Evolutionary conservation across 768 basidiomycete species (phyloP), one percentile per base, ranked within the genome.

Genomic region (Calocybe cyanea): DNA sequence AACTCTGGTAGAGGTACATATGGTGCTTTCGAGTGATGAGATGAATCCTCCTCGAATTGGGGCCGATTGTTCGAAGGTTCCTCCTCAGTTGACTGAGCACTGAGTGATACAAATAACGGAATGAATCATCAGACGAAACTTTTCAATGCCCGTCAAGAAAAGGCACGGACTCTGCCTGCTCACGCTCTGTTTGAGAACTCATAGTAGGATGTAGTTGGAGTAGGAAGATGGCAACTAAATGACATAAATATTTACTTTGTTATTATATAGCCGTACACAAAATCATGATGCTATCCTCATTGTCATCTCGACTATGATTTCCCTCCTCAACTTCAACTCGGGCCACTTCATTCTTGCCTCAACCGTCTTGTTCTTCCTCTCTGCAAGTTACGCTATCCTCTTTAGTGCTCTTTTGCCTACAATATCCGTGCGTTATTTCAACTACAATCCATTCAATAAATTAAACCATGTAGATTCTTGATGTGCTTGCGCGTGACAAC

Each of bases 401-500:
- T 70, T 87, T 58, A 81, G 81, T 57, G 73, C 81, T 34, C 80
- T 87, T 58, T 53, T 82, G 36, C 81, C 84, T 35, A 50, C 60
- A 8, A 72, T n/a, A n/a, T 77, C 3, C 71, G 73, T 17, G 63
- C 57, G 43, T 87, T 85, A 59, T 37, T 81, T 69, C 31, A 17
- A 23, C 32, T 37, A 10, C 11, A 6, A 35, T 35, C 8, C 31
- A 32, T 32, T 8, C 31, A 37, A 6, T 33, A 11, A 20, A n/a
- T n/a, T n/a, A n/a, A n/a, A n/a, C 5, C 9, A n/a, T 32, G 17
- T 57, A 92, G 89, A 37, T 81, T 15, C 65, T 92, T 48, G 81
- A 85, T 59, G 56, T 65, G 41, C 68, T 93, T 8, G 81, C 78
- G 1, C 56, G 65, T 32, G 93, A 95, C 67, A 79, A 71, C 18